Percentiles rank a stretch among this genome's conserved stretches.
These are phyloP conservation scores for Nitzschia putrida DNA, from an alignment of 108 stramenopile species.

Conservation along the genomic window DNA sequence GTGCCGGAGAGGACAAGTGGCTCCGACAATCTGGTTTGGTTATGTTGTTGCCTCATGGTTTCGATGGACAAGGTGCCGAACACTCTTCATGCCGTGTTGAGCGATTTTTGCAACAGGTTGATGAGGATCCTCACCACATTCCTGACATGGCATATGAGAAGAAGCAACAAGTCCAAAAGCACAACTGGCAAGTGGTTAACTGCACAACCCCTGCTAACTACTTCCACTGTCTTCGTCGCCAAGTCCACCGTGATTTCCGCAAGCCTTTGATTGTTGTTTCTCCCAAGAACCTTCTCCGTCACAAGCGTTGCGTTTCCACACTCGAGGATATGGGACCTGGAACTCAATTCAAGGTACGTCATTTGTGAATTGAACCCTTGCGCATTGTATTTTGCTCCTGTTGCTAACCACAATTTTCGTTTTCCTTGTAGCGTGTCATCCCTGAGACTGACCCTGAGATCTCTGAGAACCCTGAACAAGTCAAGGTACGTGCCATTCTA, in stretches of 20 bases:
- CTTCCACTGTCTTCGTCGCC: constrained; percentile 98
- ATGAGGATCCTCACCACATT: constrained; percentile 95
- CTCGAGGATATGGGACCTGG: constrained; percentile 94
- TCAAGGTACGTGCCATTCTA: constrained; percentile 58
- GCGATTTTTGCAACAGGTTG: constrained; percentile 95
- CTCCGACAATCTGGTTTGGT: constrained; percentile 94
- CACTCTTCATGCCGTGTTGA: constrained; percentile 97
- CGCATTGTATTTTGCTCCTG: not conserved
- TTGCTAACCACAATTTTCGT: not conserved
- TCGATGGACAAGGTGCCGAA: constrained; percentile 99
- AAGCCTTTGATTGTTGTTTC: constrained; percentile 97
- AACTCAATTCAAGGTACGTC: constrained; percentile 72
- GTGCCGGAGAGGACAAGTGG: constrained; percentile 99
- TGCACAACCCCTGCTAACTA: constrained; percentile 98
- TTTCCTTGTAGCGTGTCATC: constrained; percentile 59
- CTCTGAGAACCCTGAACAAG: constrained; percentile 71
- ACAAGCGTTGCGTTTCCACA: constrained; percentile 83
- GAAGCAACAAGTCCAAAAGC: constrained; percentile 92
- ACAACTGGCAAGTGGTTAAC: constrained; percentile 98
- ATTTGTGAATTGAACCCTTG: not conserved
- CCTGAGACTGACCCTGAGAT: constrained; percentile 79
- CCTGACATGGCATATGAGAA: constrained; percentile 87
- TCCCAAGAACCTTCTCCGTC: constrained; percentile 95
- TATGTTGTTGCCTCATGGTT: constrained; percentile 96
- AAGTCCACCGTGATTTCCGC: constrained; percentile 99